Base-by-base conservation (phyloP, 208 protist genomes). In the Acanthamoeba royreba region DNA sequence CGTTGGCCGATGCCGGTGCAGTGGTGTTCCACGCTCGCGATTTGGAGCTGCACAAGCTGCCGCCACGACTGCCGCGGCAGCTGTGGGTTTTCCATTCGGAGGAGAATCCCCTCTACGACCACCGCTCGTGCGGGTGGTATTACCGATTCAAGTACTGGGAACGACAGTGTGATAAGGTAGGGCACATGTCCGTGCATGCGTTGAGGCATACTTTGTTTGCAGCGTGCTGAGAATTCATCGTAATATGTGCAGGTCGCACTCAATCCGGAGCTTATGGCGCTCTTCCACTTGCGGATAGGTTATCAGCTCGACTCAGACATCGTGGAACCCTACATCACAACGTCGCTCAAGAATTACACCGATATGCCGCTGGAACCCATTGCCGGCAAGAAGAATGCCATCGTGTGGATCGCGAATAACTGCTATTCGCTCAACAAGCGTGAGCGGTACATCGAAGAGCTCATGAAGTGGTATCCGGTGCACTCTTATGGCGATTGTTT, bases 391-490 rank as follows among this genome's bases (percentile, higher is more conserved):
- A 89, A 89, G 83, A 89, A 89, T 52, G 83, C 83, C 43, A 42
- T 89, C 28, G 83, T 89, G 47, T 89, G 83, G 83, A 15, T 55
- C 31, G 83, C 83, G 49, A 61, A 5, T 52, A 89, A 89, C 40
- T 89, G 83, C 83, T 0, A 66, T 8, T 89, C 83, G 8, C 11
- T 89, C 47, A 89, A 89, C 47, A 89, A 66, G 55, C 45, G 83
- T 0, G 83, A 89, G 83, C 4, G 42, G 83, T 89, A 66, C 25
- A 89, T 89, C 42, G 40, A 0, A 2, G 83, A 35, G 52, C 83
- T 89, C n/a, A 89, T 89, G 83, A 89, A 89, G 83, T 52, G 66
- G 8, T 89, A 89, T 35, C 83, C 83, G 4, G 83, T 89, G 22
- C 83, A 89, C 33, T 89, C 83, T 25, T 89, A 89, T 42, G 83